These are phyloP conservation scores for Trematosphaeria pertusa DNA, from an alignment of 2,329 filamentous ascomycete genomes.

Conservation along the genomic window DNA sequence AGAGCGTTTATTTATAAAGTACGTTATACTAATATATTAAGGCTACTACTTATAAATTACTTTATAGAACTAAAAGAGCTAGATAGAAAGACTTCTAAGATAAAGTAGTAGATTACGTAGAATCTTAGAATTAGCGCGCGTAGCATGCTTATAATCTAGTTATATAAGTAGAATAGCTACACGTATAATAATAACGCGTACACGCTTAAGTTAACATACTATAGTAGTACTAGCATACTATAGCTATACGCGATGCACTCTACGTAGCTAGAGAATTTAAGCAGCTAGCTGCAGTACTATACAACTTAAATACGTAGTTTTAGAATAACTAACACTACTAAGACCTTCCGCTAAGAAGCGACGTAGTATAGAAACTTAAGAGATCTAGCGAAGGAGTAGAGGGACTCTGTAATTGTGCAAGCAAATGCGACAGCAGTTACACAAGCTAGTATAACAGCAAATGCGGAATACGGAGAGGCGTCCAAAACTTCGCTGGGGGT, in stretches of 20 bases:
- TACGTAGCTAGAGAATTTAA: slow-evolving; percentile 13
- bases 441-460: slow-evolving; percentile 1
- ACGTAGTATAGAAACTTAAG: slow-evolving; percentile 24
- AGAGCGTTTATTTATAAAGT: too few species aligned
- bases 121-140: slow-evolving; percentile 46
- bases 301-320: slow-evolving; percentile 20
- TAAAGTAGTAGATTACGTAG: slow-evolving; percentile 38
- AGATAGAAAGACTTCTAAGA: slow-evolving; percentile 17
- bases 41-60: slow-evolving; percentile 49
- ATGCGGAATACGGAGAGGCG: slow-evolving; percentile 1
- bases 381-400: slow-evolving; percentile 26
- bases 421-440: slow-evolving; percentile 15
- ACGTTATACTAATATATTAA: too few species aligned
- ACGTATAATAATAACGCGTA: slow-evolving; percentile 28
- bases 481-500: not conserved
- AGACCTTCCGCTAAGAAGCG: slow-evolving; percentile 20
- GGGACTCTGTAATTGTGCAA: slow-evolving; percentile 22
- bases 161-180: slow-evolving; percentile 16
- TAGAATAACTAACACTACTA: slow-evolving; percentile 17
- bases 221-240: slow-evolving; percentile 19
- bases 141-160: slow-evolving; percentile 24
- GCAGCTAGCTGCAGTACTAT: slow-evolving; percentile 22
- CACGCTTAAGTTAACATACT: slow-evolving; percentile 25
- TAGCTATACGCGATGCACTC: slow-evolving; percentile 29
- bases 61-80: slow-evolving; percentile 23